Evolutionary conservation across 306 rosid genomes (phyloP), one percentile per base, ranked within the genome.

Genomic region (Herpetospermum pedunculosum): DNA sequence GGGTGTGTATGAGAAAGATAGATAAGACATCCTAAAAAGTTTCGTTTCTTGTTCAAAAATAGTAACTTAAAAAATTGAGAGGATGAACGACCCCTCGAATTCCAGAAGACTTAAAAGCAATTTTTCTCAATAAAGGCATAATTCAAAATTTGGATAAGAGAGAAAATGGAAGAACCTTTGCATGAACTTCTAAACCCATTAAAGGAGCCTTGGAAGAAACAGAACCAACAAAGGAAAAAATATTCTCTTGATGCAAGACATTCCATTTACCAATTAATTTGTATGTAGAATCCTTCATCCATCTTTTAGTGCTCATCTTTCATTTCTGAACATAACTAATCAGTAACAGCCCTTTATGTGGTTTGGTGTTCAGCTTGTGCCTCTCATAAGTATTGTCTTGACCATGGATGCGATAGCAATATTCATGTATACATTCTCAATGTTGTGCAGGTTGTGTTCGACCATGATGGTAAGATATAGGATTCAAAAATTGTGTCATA

Each of bases 361-460:
- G n/a, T 12, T 52, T 72, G 41, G 47, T 49, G 47, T 29, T 72
- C 32, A 47, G 16, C 23, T 72, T 52, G 30, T 29, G 18, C 21
- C 2, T 72, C 44, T 50, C 47, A 29, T 15, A 4, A 25, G 21
- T 71, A 30, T 32, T 71, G n/a, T 47, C 75, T 49, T 49, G n/a
- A 53, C 67, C 18, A 49, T 71, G 10, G 3, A 71, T 19, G 53
- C 15, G 7, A 14, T 69, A 14, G 55, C 38, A 69, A 43, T 26
- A 69, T 14, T 69, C 49, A 69, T 41, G 19, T 69, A 69, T 16
- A 3, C 37, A 43, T 69, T 68, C 73, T 68, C 55, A 25, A 26
- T 77, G 85, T 63, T 75, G 13, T 86, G 92, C 93, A 93, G 98
- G 98, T 94, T 80, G 98, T 87, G 76, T 94, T 94, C 80, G 98